phyloP scores from a whole-genome alignment of 495 filamentous ascomycete genomes.

The Echria macrotheca region DNA sequence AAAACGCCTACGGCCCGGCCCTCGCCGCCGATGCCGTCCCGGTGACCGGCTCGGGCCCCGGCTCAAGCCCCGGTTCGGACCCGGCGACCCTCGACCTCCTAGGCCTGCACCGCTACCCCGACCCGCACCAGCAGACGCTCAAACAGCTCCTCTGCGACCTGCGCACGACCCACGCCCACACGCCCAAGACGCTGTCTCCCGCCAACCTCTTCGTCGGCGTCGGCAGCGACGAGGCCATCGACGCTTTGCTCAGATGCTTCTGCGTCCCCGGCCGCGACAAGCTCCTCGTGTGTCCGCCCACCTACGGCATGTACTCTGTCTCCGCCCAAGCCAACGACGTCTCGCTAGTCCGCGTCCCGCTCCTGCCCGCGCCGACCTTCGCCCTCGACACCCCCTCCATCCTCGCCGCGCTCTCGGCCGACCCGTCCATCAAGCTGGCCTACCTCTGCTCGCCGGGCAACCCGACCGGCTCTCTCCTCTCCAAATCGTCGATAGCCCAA shows the following conservation, averaged over 20 bases:
- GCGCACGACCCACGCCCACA: constrained; percentile 81
- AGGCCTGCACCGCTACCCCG: constrained; percentile 88
- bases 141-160: constrained; percentile 84
- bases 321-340: constrained; percentile 92
- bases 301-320: constrained; percentile 97
- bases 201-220: constrained; percentile 91
- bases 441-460: constrained; percentile 95
- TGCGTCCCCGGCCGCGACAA: constrained; percentile 81
- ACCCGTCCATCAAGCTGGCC: constrained; percentile 70
- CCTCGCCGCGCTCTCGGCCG: constrained; percentile 53
- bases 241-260: constrained; percentile 87
- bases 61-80: constrained; percentile 25
- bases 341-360: constrained; percentile 72
- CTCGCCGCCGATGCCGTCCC: constrained; percentile 26
- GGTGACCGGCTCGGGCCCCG: constrained; percentile 13
- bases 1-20: constrained; percentile 89
- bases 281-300: constrained; percentile 90
- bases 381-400: constrained; percentile 65
- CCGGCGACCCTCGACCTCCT: constrained; percentile 60
- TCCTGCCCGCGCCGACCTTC: constrained; percentile 59
- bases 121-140: constrained; percentile 83
- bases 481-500: constrained; percentile 65
- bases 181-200: constrained; percentile 63
- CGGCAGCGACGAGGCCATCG: constrained; percentile 93
- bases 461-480: constrained; percentile 74